phyloP scores from a whole-genome alignment of 2,329 filamentous ascomycete species.

The Alternaria sp. region DNA sequence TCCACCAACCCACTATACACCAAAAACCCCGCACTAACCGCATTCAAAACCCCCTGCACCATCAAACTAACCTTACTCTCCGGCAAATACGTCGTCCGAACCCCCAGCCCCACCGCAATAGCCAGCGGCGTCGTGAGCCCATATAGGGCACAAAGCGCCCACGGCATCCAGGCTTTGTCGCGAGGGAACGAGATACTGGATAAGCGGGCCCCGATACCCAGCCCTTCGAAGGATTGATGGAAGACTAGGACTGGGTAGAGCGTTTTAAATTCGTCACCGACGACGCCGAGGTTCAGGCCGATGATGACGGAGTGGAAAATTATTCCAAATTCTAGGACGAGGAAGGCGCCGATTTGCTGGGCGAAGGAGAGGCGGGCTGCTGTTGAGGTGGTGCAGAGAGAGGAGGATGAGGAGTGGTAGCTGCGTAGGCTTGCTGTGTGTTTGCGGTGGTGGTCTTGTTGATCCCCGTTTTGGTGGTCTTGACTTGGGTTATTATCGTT shows the following conservation, averaged over 20 bases:
- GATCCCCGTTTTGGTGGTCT: neutral
- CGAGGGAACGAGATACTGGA: neutral
- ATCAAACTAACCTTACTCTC: slow-evolving; percentile 1
- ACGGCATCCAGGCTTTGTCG: slow-evolving; percentile 1
- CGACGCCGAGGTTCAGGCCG: slow-evolving; percentile 6
- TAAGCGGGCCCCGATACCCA: slow-evolving; percentile 2
- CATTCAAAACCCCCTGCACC: slow-evolving; percentile 4
- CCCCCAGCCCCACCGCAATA: neutral
- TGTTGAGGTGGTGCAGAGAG: neutral
- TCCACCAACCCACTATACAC: slow-evolving; percentile 6
- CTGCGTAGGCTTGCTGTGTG: neutral
- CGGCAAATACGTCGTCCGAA: slow-evolving; percentile 1
- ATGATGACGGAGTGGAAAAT: slow-evolving; percentile 9
- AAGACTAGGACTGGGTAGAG: slow-evolving; percentile 3
- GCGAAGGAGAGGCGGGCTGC: neutral
- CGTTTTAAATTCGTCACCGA: slow-evolving; percentile 1
- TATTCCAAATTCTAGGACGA: slow-evolving; percentile 7
- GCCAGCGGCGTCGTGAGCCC: slow-evolving; percentile 1
- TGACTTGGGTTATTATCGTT: neutral
- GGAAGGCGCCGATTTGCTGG: slow-evolving; percentile 4
- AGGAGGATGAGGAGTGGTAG: neutral
- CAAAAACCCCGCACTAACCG: slow-evolving; percentile 6
- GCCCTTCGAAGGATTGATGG: slow-evolving; percentile 6
- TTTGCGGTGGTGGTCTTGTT: neutral
- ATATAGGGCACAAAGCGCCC: slow-evolving; percentile 2